Conservation (phyloP, 2,329 filamentous ascomycete genomes). For the Penicillium sp. region DNA sequence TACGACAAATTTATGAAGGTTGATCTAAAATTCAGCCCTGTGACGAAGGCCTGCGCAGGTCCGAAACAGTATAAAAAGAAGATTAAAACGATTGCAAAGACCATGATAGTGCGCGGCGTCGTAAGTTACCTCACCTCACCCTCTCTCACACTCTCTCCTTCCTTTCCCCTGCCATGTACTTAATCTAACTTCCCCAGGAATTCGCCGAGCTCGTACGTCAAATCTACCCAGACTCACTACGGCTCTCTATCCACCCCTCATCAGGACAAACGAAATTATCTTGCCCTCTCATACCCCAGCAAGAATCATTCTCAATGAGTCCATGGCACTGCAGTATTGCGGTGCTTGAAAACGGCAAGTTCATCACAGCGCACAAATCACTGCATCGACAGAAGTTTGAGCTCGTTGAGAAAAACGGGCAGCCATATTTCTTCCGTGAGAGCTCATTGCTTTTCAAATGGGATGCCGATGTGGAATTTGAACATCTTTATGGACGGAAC, state of each 20-base stretch:
- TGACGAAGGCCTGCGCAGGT: slow-evolving; percentile 1
- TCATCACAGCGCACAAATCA: slow-evolving; percentile 10
- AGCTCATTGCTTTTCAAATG: slow-evolving; percentile 4
- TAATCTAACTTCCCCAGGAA: neutral
- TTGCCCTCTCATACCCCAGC: slow-evolving; percentile 5
- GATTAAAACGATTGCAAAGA: slow-evolving; percentile 7
- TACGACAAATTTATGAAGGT: slow-evolving; percentile 11
- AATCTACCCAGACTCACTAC: slow-evolving; percentile 8
- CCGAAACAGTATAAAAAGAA: slow-evolving; percentile 12
- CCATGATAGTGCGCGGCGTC: slow-evolving; percentile 8
- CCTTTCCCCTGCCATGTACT: neutral
- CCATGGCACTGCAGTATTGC: slow-evolving; percentile 12
- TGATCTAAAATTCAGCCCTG: slow-evolving; percentile 9
- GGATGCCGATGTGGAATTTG: slow-evolving; percentile 1
- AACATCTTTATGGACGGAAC: slow-evolving; percentile 1
- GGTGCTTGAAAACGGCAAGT: neutral
- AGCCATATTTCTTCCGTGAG: slow-evolving; percentile 10
- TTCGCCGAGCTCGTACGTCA: slow-evolving; percentile 6
- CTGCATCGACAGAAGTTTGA: slow-evolving; percentile 4
- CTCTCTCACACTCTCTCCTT: no score
- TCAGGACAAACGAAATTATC: slow-evolving; percentile 10
- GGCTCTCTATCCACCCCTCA: slow-evolving; percentile 10
- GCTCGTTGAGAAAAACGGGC: neutral
- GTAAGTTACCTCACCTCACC: neutral
- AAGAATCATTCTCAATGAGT: slow-evolving; percentile 8